phyloP scores from a whole-genome alignment of 306 rosid species.

The Boehmeria nivea region DNA sequence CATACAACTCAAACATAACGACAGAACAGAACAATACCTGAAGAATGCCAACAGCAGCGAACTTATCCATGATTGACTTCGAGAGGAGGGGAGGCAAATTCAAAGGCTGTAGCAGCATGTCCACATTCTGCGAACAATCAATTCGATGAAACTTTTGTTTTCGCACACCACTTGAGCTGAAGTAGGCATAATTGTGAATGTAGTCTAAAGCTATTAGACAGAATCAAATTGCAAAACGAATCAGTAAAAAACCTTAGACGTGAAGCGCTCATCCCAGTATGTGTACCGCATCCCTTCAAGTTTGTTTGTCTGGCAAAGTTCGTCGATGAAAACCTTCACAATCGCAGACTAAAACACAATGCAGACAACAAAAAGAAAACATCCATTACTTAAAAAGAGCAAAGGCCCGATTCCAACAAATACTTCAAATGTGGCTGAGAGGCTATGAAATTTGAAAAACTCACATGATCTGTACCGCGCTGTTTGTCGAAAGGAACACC shows the following conservation, averaged over 20 bases:
- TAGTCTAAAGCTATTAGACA: background rate
- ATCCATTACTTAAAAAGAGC: background rate
- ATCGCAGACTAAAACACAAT: constrained; percentile 37
- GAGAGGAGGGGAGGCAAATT: constrained; percentile 34
- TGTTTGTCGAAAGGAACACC: constrained; percentile 47
- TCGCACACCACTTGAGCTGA: background rate
- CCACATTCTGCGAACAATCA: constrained; percentile 50
- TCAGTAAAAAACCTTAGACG: constrained; percentile 55
- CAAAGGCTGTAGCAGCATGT: constrained; percentile 52
- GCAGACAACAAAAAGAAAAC: background rate
- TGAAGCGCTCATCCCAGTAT: constrained; percentile 74
- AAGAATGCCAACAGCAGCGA: constrained; percentile 94
- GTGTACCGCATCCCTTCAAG: constrained; percentile 58
- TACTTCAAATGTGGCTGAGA: too few relatives aligned
- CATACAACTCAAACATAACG: background rate
- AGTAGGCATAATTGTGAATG: background rate
- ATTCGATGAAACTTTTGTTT: constrained; percentile 6
- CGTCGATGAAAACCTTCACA: constrained; percentile 59
- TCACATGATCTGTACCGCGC: constrained; percentile 32
- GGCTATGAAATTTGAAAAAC: constrained; percentile 27
- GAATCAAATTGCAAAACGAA: constrained; percentile 5
- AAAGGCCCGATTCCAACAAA: too few relatives aligned
- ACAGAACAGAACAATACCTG: constrained; percentile 39
- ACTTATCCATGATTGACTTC: constrained; percentile 71
- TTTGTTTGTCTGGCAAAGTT: constrained; percentile 44